A percentile compares a stretch with the other conserved stretches of the same genome.
Evolutionary conservation across 768 basidiomycete genomes (phyloP).

Genomic region (Pleurotus giganteus): DNA sequence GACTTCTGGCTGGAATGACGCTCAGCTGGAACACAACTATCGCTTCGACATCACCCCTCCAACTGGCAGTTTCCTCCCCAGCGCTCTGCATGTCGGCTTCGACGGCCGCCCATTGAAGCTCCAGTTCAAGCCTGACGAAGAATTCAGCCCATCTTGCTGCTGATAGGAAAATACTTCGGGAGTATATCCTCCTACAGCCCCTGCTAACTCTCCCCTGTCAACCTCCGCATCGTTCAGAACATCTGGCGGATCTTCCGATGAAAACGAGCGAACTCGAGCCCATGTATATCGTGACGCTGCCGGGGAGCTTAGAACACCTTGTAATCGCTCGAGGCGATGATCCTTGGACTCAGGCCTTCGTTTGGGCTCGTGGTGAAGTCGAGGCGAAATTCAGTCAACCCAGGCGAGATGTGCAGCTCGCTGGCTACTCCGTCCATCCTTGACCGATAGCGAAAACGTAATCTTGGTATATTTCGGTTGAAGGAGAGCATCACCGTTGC

Average conservation of each 20-base stretch:
- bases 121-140: constrained; percentile 78
- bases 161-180: constrained; percentile 75
- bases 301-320: constrained; percentile 69
- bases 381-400: constrained; percentile 95
- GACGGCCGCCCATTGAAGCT: constrained; percentile 80
- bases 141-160: constrained; percentile 51
- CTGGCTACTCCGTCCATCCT: constrained; percentile 97
- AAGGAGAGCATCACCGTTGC: constrained; percentile 99
- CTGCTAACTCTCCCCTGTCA: constrained; percentile 90
- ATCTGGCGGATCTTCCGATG: constrained; percentile 91
- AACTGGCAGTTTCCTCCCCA: constrained; percentile 70
- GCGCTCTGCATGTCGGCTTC: constrained; percentile 81
- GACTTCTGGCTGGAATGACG: constrained; percentile 76
- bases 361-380: constrained; percentile 95
- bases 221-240: constrained; percentile 94
- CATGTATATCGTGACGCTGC: constrained; percentile 79
- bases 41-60: constrained; percentile 89
- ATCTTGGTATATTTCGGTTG: constrained; percentile 96
- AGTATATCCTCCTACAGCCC: constrained; percentile 74
- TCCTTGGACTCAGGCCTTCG: constrained; percentile 80
- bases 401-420: constrained; percentile 98
- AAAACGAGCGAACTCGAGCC: constrained; percentile 92
- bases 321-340: constrained; percentile 85
- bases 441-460: constrained; percentile 98
- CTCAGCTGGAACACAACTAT: constrained; percentile 85